These are phyloP conservation scores for Neonectria faginata DNA, from an alignment of 2,329 filamentous ascomycete species.

Conservation along the genomic window DNA sequence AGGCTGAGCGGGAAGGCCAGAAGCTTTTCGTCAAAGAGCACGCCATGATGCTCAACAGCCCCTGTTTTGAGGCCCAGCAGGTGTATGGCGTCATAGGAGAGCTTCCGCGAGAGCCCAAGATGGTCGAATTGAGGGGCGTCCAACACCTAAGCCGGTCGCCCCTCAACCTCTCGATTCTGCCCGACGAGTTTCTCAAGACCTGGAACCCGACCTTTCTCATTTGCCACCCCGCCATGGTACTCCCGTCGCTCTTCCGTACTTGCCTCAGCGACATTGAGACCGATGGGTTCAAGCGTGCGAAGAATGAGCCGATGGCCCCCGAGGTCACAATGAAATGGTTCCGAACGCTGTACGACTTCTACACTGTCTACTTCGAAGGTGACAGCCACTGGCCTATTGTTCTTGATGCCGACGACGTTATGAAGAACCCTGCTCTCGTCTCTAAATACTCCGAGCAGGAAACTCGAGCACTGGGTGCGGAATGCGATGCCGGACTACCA, in stretches of 20 bases:
- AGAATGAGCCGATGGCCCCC: conserved; percentile 15
- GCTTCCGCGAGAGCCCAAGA: conserved; percentile 5
- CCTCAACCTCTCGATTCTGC: conserved; percentile 35
- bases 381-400: conserved; percentile 36
- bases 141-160: conserved; percentile 27
- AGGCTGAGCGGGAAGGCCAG: conserved; percentile 31
- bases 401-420: conserved; percentile 37
- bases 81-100: background rate
- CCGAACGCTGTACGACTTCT: conserved; percentile 34
- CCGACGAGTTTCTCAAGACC: conserved; percentile 39
- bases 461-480: conserved; percentile 34
- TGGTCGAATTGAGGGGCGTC: background rate
- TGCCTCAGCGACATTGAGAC: conserved; percentile 7
- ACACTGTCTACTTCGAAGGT: conserved; percentile 17
- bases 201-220: conserved; percentile 41
- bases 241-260: conserved; percentile 36
- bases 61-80: conserved; percentile 19
- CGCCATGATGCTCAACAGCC: conserved; percentile 27
- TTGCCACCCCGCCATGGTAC: conserved; percentile 31
- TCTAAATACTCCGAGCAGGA: conserved; percentile 27
- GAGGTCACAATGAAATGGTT: conserved; percentile 34
- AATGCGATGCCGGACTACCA: conserved; percentile 34
- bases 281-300: conserved; percentile 3
- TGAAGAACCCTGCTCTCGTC: conserved; percentile 29
- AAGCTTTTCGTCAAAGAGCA: conserved; percentile 35